Conservation (phyloP, 2,329 filamentous ascomycete genomes). For the Talaromyces sp. region DNA sequence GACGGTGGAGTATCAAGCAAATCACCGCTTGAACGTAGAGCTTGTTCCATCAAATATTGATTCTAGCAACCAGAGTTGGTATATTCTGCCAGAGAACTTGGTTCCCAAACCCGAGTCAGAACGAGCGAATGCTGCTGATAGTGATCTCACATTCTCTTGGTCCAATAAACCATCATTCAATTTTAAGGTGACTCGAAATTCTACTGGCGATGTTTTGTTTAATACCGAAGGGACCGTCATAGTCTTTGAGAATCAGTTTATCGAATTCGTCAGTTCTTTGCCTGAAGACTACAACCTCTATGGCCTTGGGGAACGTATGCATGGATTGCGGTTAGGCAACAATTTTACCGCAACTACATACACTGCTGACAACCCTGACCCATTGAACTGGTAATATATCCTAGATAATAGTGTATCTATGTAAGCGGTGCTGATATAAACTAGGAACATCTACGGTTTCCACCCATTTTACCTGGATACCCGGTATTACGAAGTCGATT, state of each 20-base stretch:
- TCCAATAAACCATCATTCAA: slow-evolving; percentile 53
- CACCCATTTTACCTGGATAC: slow-evolving; percentile 79
- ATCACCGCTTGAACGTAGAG: slow-evolving; percentile 62
- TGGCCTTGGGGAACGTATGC: slow-evolving; percentile 68
- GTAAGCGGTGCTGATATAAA: neutral
- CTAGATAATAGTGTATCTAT: neutral
- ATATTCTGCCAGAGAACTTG: slow-evolving; percentile 58
- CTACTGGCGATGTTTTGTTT: slow-evolving; percentile 62
- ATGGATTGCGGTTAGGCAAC: slow-evolving; percentile 63
- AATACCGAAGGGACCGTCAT: slow-evolving; percentile 59
- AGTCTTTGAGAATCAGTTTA: slow-evolving; percentile 72
- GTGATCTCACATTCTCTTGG: slow-evolving; percentile 48
- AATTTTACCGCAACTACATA: slow-evolving; percentile 66
- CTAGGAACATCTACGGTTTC: slow-evolving; percentile 64
- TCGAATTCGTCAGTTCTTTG: slow-evolving; percentile 64
- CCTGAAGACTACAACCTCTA: slow-evolving; percentile 71
- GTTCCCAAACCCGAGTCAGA: slow-evolving; percentile 54
- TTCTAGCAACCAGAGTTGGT: slow-evolving; percentile 60
- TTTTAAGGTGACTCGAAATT: slow-evolving; percentile 53
- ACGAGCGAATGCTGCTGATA: slow-evolving; percentile 25
- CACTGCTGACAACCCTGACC: slow-evolving; percentile 62
- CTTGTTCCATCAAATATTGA: slow-evolving; percentile 63
- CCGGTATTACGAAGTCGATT: slow-evolving; percentile 50
- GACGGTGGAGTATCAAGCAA: slow-evolving; percentile 62
- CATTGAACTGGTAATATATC: slow-evolving; percentile 29